Conservation (phyloP, 176 grass and related monocot species). For the maize (Zea mays) region Zm-B73-REFERENCE-NAM-5.0 NC_050101.1:162706501-162707000, state of each 20-base stretch:
- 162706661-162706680: too few relatives aligned
- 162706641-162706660: slow-evolving; percentile 19
- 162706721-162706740: neutral
- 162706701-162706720: neutral
- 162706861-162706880: slow-evolving; percentile 12
- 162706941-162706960: slow-evolving; percentile 37
- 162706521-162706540: slow-evolving; percentile 51
- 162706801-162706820: slow-evolving; percentile 34
- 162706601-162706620: neutral
- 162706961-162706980: slow-evolving; percentile 45
- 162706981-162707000: neutral
- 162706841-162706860: slow-evolving; percentile 38
- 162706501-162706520: slow-evolving; percentile 25
- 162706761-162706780: neutral
- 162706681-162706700: neutral
- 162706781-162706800: slow-evolving; percentile 36
- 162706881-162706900: slow-evolving; percentile 51
- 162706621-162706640: neutral
- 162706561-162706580: slow-evolving; percentile 1
- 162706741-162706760: slow-evolving; percentile 25
- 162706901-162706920: slow-evolving; percentile 46
- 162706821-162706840: neutral
- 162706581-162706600: slow-evolving; percentile 1
- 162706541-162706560: slow-evolving; percentile 35
- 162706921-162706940: slow-evolving; percentile 36